Base-by-base conservation (phyloP, 176 grass and related monocot genomes). In the Paspalum notatum region DNA sequence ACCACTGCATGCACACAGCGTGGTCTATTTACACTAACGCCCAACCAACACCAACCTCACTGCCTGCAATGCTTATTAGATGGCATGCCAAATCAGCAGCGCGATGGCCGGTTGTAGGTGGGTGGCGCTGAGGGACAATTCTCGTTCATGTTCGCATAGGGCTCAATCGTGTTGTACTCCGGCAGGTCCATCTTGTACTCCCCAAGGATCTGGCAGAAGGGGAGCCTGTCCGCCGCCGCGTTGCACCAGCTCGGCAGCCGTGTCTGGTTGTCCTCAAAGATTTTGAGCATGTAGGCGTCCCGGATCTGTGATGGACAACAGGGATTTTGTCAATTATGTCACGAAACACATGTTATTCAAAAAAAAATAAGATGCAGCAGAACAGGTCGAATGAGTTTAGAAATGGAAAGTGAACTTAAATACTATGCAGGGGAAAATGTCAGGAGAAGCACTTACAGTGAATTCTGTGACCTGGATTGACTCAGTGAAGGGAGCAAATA, bases 381-480 rank as follows among this genome's bases (percentile, higher is more conserved):
- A 45, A 11, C 42, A 72, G 20, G 37, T 8, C 15, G 71, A 27
- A 72, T 68, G 22, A 68, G n/a, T 5, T 32, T 3, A 32, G 32
- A 32, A 32, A 32, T 32, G 32, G 32, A 32, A 32, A 32, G 32
- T 32, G 32, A 32, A 32, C 32, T 32, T n/a, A n/a, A n/a, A n/a
- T n/a, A n/a, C n/a, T n/a, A n/a, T n/a, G n/a, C n/a, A n/a, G n/a
- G n/a, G n/a, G n/a, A n/a, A n/a, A n/a, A n/a, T n/a, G 50, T 6
- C 38, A 42, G 6, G 12, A 1, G 5, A 55, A 13, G 7, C 18
- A 89, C 95, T 93, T 91, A 93, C 92, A 8, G 95, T 98, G 95
- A 98, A 98, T 50, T 98, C 95, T 1, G 95, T 93, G 48, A 98
- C 95, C 85, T 98, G 92, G 60, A 98, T 95, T 6, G 95, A 95